Conservation (phyloP, 176 grass and related monocot species). For the Oryza rufipogon region DNA sequence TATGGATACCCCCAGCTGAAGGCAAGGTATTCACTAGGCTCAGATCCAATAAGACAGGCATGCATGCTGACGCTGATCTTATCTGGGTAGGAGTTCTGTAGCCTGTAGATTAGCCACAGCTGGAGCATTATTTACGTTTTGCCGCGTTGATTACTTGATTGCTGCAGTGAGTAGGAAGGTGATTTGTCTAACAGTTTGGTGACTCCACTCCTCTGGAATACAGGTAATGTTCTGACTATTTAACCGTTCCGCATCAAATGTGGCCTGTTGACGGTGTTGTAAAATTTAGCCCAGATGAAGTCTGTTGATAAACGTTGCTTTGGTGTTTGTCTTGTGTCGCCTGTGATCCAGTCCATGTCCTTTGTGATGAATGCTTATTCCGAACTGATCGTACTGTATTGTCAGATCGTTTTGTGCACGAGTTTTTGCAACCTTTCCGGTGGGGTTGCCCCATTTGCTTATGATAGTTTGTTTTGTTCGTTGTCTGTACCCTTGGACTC, state of each 20-base stretch:
- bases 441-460: background rate
- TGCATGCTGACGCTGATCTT: conserved; percentile 30
- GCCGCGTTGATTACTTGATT: conserved; percentile 30
- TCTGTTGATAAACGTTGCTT: background rate
- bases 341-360: background rate
- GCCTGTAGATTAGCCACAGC: conserved; percentile 56
- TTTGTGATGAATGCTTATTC: background rate
- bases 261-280: background rate
- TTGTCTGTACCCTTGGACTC: background rate
- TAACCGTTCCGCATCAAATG: background rate
- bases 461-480: background rate
- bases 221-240: conserved; percentile 16
- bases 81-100: conserved; percentile 35
- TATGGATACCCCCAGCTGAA: conserved; percentile 6
- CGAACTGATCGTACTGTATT: background rate
- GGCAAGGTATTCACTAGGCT: conserved; percentile 33
- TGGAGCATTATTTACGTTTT: conserved; percentile 40
- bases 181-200: conserved; percentile 31
- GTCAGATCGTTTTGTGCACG: background rate
- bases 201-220: conserved; percentile 24
- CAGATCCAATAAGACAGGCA: conserved; percentile 33
- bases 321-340: background rate
- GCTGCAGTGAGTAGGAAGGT: conserved; percentile 37
- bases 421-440: background rate
- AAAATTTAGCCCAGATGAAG: conserved; percentile 5